Evolutionary conservation across 352 stramenopile genomes (phyloP).

Genomic region (Elongisporangium undulatum): DNA sequence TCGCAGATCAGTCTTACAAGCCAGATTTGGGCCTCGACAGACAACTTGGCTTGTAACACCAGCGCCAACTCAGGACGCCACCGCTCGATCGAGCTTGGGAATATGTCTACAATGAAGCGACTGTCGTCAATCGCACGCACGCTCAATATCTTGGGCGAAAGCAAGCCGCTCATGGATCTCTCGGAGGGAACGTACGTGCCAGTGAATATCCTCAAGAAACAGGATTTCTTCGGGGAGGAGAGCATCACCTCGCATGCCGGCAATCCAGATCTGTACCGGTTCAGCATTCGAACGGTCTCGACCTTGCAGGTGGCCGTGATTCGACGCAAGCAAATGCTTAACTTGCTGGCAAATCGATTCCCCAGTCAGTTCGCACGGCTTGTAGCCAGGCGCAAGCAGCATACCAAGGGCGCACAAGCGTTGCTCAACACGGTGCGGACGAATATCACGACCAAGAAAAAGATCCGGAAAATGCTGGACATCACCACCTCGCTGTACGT

Average conservation of each 20-base stretch:
- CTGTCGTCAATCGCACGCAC: background rate
- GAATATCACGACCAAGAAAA: conserved; percentile 49
- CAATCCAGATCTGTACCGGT: conserved; percentile 27
- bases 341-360: background rate
- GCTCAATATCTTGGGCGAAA: background rate
- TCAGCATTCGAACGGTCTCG: conserved; percentile 51
- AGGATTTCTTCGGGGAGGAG: conserved; percentile 62
- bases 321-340: conserved; percentile 7
- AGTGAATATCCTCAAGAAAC: conserved; percentile 41
- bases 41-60: too few species aligned
- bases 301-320: conserved; percentile 46
- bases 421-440: conserved; percentile 17
- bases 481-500: conserved; percentile 40
- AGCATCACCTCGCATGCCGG: conserved; percentile 24
- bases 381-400: conserved; percentile 3
- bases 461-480: conserved; percentile 35
- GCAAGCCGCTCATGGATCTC: conserved; percentile 1
- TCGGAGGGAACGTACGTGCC: conserved; percentile 16
- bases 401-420: conserved; percentile 8
- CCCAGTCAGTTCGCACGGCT: background rate
- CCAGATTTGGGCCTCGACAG: background rate
- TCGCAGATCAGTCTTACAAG: background rate
- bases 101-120: background rate
- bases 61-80: background rate
- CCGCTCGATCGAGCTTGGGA: background rate